Evolutionary conservation across 129 eudicot species (phyloP), one percentile per base, ranked within the genome.

Genomic region (Mikania micrantha): DNA sequence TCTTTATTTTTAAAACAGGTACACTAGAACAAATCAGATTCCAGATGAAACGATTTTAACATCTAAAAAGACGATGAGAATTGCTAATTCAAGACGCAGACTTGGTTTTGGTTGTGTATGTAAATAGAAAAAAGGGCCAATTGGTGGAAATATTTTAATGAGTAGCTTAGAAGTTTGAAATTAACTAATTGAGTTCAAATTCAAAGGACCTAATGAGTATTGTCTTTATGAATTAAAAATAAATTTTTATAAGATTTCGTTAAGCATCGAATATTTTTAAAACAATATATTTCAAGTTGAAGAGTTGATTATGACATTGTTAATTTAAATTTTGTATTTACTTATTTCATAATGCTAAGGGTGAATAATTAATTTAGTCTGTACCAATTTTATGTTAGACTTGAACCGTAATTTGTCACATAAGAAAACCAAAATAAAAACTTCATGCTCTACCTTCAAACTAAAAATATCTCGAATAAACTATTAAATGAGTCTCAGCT

Each of bases 121-220:
- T 66, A 75, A 42, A 59, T 73, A 68, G 58, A 59, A 59, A 68
- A 67, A 35, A 69, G 74, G 75, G 19, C 13, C 28, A 7, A 66
- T 58, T 58, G n/a, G 64, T 64, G 27, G 54, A 25, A 59, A 44
- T 39, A 35, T 75, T 32, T 57, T 17, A 58, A 67, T 36, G 69
- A 69, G 75, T 68, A 69, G 75, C 80, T 76, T 76, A 48, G 80
- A 76, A 76, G 80, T 69, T 76, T n/a, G n/a, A n/a, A n/a, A n/a
- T n/a, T n/a, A n/a, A 49, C 64, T 62, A 76, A 68, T 25, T 11
- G 57, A 60, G 80, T 8, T 60, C 71, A 68, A 67, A 60, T 76
- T 48, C 80, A 76, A 76, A 68, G 80, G 75, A 68, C 60, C 64
- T 60, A 66, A 49, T 4, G 57, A 60, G 64, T 49, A 49, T 68